Evolutionary conservation across 2,329 filamentous ascomycete genomes (phyloP), one percentile per base, ranked within the genome.

Genomic region (Orbilia oligospora): DNA sequence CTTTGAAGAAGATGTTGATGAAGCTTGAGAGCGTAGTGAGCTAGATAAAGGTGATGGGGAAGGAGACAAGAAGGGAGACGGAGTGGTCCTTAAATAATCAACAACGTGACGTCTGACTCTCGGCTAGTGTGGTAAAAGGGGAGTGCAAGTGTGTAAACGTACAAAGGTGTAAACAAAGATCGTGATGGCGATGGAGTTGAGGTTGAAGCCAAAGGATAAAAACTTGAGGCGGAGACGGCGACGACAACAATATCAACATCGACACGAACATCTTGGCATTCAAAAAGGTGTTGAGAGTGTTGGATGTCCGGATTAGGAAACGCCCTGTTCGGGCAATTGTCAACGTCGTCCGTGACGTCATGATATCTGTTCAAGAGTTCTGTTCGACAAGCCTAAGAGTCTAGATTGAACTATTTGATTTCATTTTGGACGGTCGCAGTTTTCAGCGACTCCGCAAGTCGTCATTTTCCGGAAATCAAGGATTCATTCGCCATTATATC

Each of bases 31-130:
- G 5, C 12, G 38, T 5, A 38, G 38, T 41, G 12, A n/a, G 38
- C 12, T 9, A 14, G 48, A 27, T 6, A 83, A 85, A 5, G 83
- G 18, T 18, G 87, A 48, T 86, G 87, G 38, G 84, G 86, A 0
- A 20, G 14, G 86, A 3, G 85, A 84, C 80, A 84, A 86, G 12
- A 84, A 46, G 44, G 12, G 2, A 41, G 38, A 14, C 16, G 38
- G 44, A 20, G n/a, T 2, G 8, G 38, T n/a, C 10, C n/a, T 44
- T 44, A 44, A 16, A 44, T 16, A 44, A n/a, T 30, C 6, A 30
- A 30, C 6, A 6, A 30, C 27, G 27, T 18, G 41, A 46, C 14
- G n/a, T 46, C 14, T 46, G 14, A 46, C 12, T 9, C 36, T 38
- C 36, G 36, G 36, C 36, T 38, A n/a, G n/a, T n/a, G n/a, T n/a